Base-by-base conservation (phyloP, 2,329 filamentous ascomycete genomes). In the Claviceps arundinis region DNA sequence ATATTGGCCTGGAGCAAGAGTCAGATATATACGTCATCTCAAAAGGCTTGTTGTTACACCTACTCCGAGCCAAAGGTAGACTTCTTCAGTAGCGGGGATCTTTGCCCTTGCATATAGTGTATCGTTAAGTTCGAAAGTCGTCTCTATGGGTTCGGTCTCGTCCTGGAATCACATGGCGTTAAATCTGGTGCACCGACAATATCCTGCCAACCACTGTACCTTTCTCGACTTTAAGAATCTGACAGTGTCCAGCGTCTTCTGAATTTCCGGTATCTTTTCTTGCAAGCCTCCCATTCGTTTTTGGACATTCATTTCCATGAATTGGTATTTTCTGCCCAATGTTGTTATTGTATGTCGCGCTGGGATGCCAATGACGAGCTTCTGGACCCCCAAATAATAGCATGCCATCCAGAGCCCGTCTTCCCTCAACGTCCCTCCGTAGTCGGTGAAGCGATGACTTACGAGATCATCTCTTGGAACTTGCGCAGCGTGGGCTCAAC, bases 241-340 rank as follows among this genome's bases (percentile, higher is more conserved):
- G 49, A 97, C 91, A 17, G 89, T 93, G 55, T 97, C 91, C 54
- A 97, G 71, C 1, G 93, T 97, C 75, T 96, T 96, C 62, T 88
- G 84, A 58, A 98, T 97, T 66, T 98, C 93, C 0, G 93, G 93
- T 59, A 98, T 89, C 74, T 97, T 98, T 64, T 96, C 90, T 63
- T 84, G 87, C 52, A 98, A 73, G 2, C 90, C 89, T 4, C 78
- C 75, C 50, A 87, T 84, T 47, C 93, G 81, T 57, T 89, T 80
- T 68, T 95, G 85, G 54, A 93, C 87, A 69, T 95, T 97, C 65
- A 85, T 76, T 72, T 97, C 89, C 93, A 98, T 98, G 72, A 97
- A 98, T 69, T 97, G 93, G 73, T 98, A 98, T 77, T 98, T 98
- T 61, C 89, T 95, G 65, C 24, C 26, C 47, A 9, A 19, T 19